Percentiles rank a stretch among this genome's conserved stretches.
phyloP scores from a whole-genome alignment of 306 rosid species.

The Canavalia gladiata region DNA sequence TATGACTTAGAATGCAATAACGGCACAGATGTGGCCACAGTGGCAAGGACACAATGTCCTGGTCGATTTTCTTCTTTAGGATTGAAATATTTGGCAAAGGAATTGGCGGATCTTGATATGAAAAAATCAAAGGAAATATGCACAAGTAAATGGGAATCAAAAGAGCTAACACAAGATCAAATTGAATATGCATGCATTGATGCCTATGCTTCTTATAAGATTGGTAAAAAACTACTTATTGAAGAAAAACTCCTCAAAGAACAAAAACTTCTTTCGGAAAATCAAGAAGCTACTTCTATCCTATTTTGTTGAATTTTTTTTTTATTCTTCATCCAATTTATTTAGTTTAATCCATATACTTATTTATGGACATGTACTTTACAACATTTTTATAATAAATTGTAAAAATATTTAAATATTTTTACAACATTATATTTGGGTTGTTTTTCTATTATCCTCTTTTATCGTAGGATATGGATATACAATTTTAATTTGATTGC shows the following conservation, averaged over 20 bases:
- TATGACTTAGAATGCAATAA: conserved; percentile 23
- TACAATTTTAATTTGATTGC: no score
- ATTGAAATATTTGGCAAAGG: conserved; percentile 46
- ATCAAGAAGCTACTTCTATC: neutral
- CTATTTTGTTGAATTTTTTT: neutral
- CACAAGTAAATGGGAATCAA: conserved; percentile 28
- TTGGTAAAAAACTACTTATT: conserved; percentile 46
- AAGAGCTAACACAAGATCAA: conserved; percentile 1
- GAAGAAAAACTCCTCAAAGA: neutral
- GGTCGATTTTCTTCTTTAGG: neutral
- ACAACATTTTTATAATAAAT: no score
- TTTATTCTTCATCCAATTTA: neutral
- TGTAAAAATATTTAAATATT: no score
- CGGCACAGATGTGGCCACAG: conserved; percentile 5
- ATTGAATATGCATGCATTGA: conserved; percentile 51
- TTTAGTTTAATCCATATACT: no score
- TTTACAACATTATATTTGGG: no score
- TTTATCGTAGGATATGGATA: no score
- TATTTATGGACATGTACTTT: no score
- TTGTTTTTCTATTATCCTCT: no score
- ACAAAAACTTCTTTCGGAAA: no score
- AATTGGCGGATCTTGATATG: conserved; percentile 38
- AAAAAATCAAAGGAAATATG: conserved; percentile 36
- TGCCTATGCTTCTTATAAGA: conserved; percentile 52
- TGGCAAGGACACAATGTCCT: conserved; percentile 38